Conservation (phyloP, 164 flowering plant genomes). For the Umbellularia californica region DNA sequence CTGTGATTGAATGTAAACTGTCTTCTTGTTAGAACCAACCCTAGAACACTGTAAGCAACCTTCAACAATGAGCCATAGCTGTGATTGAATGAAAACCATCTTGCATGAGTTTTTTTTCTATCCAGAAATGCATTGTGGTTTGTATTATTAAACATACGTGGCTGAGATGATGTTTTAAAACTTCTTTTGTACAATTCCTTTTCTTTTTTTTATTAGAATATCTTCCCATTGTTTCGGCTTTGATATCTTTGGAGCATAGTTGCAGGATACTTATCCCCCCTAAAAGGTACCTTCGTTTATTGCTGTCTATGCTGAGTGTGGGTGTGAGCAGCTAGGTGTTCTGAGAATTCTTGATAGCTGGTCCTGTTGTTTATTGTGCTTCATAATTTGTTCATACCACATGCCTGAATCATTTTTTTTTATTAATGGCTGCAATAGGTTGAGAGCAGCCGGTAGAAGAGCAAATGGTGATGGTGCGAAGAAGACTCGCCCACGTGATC, state of each 20-base stretch:
- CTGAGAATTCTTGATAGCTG: neutral
- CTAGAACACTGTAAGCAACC: too few species aligned
- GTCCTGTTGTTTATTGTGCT: neutral
- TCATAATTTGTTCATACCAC: neutral
- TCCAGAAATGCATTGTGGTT: too few species aligned
- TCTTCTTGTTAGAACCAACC: too few species aligned
- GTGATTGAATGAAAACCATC: too few species aligned
- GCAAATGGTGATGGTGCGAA: conserved; percentile 60
- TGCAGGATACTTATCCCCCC: too few species aligned
- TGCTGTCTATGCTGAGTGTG: neutral
- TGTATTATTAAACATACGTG: neutral
- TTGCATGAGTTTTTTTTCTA: too few species aligned
- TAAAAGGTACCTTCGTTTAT: too few species aligned
- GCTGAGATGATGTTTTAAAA: neutral
- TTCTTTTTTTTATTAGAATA: neutral
- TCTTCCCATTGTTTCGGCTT: neutral
- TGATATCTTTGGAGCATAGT: neutral
- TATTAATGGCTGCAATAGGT: conserved; percentile 26
- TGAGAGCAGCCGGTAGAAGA: conserved; percentile 66
- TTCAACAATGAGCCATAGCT: too few species aligned
- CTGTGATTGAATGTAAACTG: too few species aligned
- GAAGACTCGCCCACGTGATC: conserved; percentile 65
- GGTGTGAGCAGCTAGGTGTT: neutral
- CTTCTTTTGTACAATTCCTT: neutral
- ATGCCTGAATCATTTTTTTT: neutral